Percentiles rank a stretch among this genome's conserved stretches.
Evolutionary conservation across 1,284 basidiomycete genomes (phyloP).

Genomic region (Cryptococcus sp.): DNA sequence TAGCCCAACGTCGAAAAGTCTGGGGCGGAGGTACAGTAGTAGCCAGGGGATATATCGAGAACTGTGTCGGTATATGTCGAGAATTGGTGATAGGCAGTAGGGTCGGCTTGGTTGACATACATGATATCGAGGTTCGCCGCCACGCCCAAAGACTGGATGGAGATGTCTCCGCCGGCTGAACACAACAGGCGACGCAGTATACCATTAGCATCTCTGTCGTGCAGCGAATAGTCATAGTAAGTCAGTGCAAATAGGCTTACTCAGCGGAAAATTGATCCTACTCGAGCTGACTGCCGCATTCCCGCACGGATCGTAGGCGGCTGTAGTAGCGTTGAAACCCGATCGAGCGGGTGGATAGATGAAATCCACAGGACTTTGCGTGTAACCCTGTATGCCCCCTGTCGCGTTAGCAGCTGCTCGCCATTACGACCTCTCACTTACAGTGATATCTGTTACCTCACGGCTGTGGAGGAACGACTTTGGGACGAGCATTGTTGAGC

Average conservation of each 20-base stretch:
- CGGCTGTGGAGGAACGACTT: too few species aligned
- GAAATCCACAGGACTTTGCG: constrained; percentile 16
- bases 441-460: too few species aligned
- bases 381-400: constrained; percentile 4
- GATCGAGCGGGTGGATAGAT: constrained; percentile 19
- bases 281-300: constrained; percentile 11
- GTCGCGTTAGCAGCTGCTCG: too few species aligned
- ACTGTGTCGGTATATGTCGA: constrained; percentile 22
- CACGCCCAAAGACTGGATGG: constrained; percentile 13
- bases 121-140: constrained; percentile 20
- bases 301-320: constrained; percentile 26
- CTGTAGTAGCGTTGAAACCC: constrained; percentile 24
- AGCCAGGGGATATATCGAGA: constrained; percentile 17
- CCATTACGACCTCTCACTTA: too few species aligned
- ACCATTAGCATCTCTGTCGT: too few species aligned
- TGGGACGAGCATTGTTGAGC: too few species aligned
- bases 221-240: background rate
- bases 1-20: constrained; percentile 30
- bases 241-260: constrained; percentile 9
- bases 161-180: constrained; percentile 20
- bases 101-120: constrained; percentile 21
- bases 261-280: constrained; percentile 21
- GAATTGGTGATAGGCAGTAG: constrained; percentile 23
- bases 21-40: constrained; percentile 28
- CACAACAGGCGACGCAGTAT: background rate